phyloP scores from a whole-genome alignment of 2,329 filamentous ascomycete species.

The Orbilia quercus region DNA sequence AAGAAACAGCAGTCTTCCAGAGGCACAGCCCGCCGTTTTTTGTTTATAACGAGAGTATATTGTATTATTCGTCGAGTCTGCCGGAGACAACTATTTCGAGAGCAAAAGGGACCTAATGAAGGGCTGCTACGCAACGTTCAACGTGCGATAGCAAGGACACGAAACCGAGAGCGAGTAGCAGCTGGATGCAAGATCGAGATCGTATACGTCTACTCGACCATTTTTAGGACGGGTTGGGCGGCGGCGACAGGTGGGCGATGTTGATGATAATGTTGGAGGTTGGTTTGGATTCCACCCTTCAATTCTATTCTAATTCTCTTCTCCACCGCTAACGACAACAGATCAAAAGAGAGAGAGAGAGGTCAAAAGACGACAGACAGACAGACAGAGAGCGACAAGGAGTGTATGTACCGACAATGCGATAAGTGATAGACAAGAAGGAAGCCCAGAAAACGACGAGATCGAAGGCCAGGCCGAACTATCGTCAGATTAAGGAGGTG shows the following conservation, averaged over 20 bases:
- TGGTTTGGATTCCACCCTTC: constrained; percentile 14
- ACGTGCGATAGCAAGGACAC: constrained; percentile 36
- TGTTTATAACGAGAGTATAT: too few species aligned
- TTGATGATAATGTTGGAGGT: background rate
- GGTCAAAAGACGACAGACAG: background rate
- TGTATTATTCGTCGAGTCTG: constrained; percentile 31
- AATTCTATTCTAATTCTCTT: constrained; percentile 8
- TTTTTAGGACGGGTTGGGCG: constrained; percentile 40
- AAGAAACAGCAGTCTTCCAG: background rate
- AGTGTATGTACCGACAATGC: constrained; percentile 24
- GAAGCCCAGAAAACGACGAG: constrained; percentile 17
- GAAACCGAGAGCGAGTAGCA: background rate
- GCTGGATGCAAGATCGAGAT: background rate
- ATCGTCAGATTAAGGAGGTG: constrained; percentile 46
- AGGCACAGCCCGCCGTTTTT: constrained; percentile 32
- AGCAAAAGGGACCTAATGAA: constrained; percentile 26
- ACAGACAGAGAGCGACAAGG: constrained; percentile 10
- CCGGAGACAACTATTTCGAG: constrained; percentile 25
- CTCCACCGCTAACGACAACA: constrained; percentile 4
- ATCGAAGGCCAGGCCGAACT: constrained; percentile 29
- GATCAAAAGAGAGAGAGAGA: background rate
- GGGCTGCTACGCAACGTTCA: constrained; percentile 52
- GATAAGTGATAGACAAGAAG: constrained; percentile 35
- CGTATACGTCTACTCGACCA: constrained; percentile 34
- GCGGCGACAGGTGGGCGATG: constrained; percentile 10